Base-by-base conservation (phyloP, 2,329 filamentous ascomycete genomes). In the Albophoma yamanashiensis region DNA sequence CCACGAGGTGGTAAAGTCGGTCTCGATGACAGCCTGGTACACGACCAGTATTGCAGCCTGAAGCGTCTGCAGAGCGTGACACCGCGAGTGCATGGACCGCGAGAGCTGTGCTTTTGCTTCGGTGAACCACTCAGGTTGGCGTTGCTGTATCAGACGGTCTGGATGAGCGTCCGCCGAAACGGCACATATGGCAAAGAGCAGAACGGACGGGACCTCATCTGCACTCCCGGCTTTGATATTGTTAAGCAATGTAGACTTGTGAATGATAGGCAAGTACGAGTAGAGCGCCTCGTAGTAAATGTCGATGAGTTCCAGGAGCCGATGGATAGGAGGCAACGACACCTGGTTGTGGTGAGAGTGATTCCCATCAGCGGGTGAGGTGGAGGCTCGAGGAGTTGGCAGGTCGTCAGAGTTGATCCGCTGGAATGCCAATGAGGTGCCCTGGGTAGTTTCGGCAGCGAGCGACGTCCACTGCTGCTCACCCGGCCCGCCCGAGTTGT, bases 211-310 rank as follows among this genome's bases (percentile, higher is more conserved):
- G 3, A 62, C 27, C 1, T 56, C 40, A 2, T 62, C 60, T 4
- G 52, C n/a, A 31, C 31, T 31, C 9, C 20, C 31, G 2, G 57
- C 36, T 4, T 60, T 47, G 7, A 66, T 43, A 8, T 27, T 52
- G 2, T 47, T 52, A 12, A 56, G 3, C 1, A 64, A 31, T 20
- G 57, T 61, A 2, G 56, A 31, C 27, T 58, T 67, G 43, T 67
- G 66, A 15, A 69, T 36, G 1, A 69, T 50, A 25, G 67, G 67
- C 4, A 69, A 42, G 25, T 60, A 66, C 5, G 53, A 39, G 36
- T 69, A 65, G 43, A 64, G 62, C 47, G 62, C 61, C 43, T 67
- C 66, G 42, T 64, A 68, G 47, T 64, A 69, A 2, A 68, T 38
- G 15, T 68, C 62, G 4, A 65, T 45, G 5, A 68, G 25, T 15